Conservation (phyloP, 176 grass and related monocot species). For the Carex myosuroides region DNA sequence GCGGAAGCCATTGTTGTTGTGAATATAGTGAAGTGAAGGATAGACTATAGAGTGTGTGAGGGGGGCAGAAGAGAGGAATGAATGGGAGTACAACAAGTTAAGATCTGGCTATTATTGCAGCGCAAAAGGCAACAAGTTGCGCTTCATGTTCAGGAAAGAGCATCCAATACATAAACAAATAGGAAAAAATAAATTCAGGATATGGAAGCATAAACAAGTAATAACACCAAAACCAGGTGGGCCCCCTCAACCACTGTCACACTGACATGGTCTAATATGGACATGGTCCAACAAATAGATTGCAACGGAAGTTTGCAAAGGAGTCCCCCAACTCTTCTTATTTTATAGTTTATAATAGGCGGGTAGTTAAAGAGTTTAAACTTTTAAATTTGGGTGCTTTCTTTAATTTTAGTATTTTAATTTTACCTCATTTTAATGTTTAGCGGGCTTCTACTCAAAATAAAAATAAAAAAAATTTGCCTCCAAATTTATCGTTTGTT, state of each 20-base stretch:
- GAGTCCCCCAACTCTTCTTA: too few species aligned
- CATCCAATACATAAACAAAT: background rate
- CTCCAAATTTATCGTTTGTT: background rate
- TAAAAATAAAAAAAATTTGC: background rate
- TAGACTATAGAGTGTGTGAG: background rate
- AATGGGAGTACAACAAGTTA: background rate
- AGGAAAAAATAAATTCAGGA: background rate
- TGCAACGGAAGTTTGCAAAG: too few species aligned
- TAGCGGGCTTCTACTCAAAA: too few species aligned
- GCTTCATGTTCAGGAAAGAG: background rate
- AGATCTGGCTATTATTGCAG: background rate
- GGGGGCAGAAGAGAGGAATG: background rate
- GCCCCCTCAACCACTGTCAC: slow-evolving; percentile 4
- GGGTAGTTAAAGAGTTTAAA: too few species aligned
- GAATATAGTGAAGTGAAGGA: background rate
- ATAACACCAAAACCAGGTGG: background rate
- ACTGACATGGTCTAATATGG: slow-evolving; percentile 13
- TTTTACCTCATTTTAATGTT: too few species aligned
- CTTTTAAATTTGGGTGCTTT: too few species aligned
- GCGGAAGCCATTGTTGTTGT: slow-evolving; percentile 62
- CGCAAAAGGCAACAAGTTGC: too few species aligned
- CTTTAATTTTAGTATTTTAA: too few species aligned
- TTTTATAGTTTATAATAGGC: too few species aligned
- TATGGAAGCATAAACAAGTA: background rate
- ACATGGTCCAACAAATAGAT: background rate